Evolutionary conservation across 2,329 filamentous ascomycete species (phyloP), one percentile per base, ranked within the genome.

Genomic region (Bipolaris victoriae): DNA sequence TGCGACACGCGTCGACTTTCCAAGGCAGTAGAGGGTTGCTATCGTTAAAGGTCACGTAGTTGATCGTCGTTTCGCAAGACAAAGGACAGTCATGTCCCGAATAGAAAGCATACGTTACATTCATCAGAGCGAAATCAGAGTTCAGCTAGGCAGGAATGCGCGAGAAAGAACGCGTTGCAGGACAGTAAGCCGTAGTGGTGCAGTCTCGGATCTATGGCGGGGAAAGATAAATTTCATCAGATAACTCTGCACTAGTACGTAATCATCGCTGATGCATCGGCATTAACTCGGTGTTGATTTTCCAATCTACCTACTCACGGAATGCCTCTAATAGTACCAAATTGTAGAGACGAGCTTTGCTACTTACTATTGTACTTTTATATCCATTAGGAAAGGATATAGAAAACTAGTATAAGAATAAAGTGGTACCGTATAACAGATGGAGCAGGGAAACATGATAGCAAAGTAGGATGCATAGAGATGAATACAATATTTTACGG

Each of bases 41-140:
- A 52, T 75, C 72, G 56, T 73, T 73, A 61, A 73, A 75, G 11
- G 66, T 67, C 31, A 64, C 65, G 47, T 73, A 73, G 41, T 66
- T 65, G 41, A 73, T 51, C 1, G 55, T 65, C 5, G 71, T 66
- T 18, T 71, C 66, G 60, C 72, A 75, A 33, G 67, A 68, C 41
- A 60, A 56, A 37, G 72, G 72, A 49, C 72, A 75, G 50, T 62
- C 70, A 26, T 63, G 66, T 7, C 71, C 67, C 4, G 62, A 55
- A 16, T 62, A 53, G 9, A 65, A 35, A 26, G 66, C 60, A n/a
- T 41, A 22, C 16, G 57, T 56, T 55, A 55, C 61, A 62, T 62
- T 9, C 24, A 46, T n/a, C 7, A 55, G 22, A 9, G 26, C 43
- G 29, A 40, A 41, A 9, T 60, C n/a, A 7, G 52, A 20, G 3